phyloP scores from a whole-genome alignment of 2,329 filamentous ascomycete genomes.

The Trichoderma pleuroti region DNA sequence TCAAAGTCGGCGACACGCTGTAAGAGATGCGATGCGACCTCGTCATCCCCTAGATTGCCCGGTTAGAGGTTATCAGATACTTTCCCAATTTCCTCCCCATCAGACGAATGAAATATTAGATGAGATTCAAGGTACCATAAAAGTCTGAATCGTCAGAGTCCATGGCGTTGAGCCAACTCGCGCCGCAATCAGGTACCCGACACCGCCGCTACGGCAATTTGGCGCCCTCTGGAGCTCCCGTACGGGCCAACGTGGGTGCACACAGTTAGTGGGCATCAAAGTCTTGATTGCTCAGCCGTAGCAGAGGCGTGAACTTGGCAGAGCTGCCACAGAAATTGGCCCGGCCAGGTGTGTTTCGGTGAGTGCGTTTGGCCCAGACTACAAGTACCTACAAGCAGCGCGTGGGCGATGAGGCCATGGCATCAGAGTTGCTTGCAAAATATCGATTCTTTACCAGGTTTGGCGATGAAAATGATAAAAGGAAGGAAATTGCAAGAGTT shows the following conservation, averaged over 20 bases:
- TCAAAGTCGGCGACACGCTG: slow-evolving; percentile 51
- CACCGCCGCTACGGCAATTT: not conserved
- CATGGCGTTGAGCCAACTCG: slow-evolving; percentile 28
- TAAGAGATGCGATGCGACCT: slow-evolving; percentile 46
- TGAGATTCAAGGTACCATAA: slow-evolving; percentile 43
- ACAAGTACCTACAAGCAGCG: not conserved
- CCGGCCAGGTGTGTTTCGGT: not conserved
- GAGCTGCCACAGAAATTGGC: not conserved
- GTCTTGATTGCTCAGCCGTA: not conserved
- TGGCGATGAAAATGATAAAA: not conserved
- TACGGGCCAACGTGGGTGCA: not conserved
- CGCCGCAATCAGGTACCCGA: not conserved
- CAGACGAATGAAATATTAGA: not conserved
- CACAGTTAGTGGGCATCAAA: not conserved
- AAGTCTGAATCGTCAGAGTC: slow-evolving; percentile 53
- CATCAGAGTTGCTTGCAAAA: not conserved
- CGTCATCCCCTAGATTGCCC: slow-evolving; percentile 49
- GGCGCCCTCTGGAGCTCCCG: not conserved
- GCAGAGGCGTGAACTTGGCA: not conserved
- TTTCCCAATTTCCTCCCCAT: not conserved
- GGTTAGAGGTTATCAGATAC: not conserved
- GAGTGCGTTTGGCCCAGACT: not conserved
- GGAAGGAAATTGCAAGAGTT: not conserved
- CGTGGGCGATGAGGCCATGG: not conserved
- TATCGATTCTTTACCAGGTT: not conserved